Conservation (phyloP, 352 stramenopile species). For the Phytophthora melonis region DNA sequence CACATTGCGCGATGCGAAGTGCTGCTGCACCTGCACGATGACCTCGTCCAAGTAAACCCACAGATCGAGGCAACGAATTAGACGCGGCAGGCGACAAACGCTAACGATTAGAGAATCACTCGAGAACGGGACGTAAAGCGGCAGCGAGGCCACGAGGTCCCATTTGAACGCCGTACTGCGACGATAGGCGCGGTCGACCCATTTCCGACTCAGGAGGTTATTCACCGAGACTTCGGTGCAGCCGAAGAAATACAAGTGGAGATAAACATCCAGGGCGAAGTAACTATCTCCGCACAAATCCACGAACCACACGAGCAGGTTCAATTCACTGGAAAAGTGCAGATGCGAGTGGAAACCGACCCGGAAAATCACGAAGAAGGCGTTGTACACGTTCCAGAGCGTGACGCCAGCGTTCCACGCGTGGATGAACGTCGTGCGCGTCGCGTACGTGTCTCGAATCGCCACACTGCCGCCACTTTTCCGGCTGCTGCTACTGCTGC, state of each 20-base stretch:
- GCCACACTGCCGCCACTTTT: background rate
- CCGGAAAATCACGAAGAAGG: constrained; percentile 65
- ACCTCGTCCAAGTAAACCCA: constrained; percentile 60
- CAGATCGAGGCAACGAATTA: constrained; percentile 56
- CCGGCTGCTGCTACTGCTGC: background rate
- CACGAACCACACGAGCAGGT: constrained; percentile 49
- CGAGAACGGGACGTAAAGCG: constrained; percentile 50
- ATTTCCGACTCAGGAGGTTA: constrained; percentile 49
- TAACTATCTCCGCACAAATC: constrained; percentile 37
- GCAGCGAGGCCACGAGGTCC: constrained; percentile 59
- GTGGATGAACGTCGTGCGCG: constrained; percentile 31
- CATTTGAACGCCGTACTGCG: constrained; percentile 48
- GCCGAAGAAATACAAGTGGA: constrained; percentile 66
- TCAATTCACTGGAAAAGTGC: constrained; percentile 33
- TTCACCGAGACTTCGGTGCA: background rate
- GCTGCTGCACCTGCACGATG: constrained; percentile 67
- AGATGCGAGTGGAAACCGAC: constrained; percentile 64
- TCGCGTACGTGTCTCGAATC: constrained; percentile 9
- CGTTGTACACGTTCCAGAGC: constrained; percentile 72
- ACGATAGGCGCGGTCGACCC: constrained; percentile 41
- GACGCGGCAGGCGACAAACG: constrained; percentile 57
- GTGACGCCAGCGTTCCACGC: constrained; percentile 56
- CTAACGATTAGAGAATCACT: constrained; percentile 18
- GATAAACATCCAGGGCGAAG: constrained; percentile 64
- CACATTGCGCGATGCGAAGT: constrained; percentile 61